Evolutionary conservation across 2,329 filamentous ascomycete genomes (phyloP).

Genomic region (Trichothecium roseum): DNA sequence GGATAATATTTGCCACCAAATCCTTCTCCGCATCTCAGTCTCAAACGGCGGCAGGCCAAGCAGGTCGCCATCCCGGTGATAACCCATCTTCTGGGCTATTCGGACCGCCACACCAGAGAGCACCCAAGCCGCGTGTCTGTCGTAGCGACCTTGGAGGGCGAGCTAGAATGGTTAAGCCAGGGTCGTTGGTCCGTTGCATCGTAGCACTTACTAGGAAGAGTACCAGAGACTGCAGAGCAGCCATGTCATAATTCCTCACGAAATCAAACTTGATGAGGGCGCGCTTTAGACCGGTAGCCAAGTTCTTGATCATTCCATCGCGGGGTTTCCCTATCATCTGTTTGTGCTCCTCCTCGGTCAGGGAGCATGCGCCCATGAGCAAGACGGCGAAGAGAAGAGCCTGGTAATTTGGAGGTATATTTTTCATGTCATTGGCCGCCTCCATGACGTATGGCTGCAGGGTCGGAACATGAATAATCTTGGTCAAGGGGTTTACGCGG

Average conservation of each 20-base stretch:
- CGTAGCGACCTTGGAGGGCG: constrained; percentile 46
- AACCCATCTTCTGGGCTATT: constrained; percentile 57
- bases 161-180: constrained; percentile 24
- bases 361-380: constrained; percentile 44
- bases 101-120: constrained; percentile 50
- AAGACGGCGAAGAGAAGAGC: constrained; percentile 58
- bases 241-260: constrained; percentile 45
- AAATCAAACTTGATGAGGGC: constrained; percentile 45
- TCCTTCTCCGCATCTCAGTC: constrained; percentile 54
- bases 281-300: constrained; percentile 38
- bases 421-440: constrained; percentile 44
- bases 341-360: constrained; percentile 44
- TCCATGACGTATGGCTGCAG: constrained; percentile 56
- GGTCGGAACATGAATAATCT: constrained; percentile 61
- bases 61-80: constrained; percentile 50
- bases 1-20: constrained; percentile 57
- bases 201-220: constrained; percentile 40
- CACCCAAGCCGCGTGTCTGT: constrained; percentile 50
- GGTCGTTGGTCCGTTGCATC: constrained; percentile 1
- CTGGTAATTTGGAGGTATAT: constrained; percentile 47
- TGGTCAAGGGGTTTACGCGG: constrained; percentile 64
- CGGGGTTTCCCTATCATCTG: constrained; percentile 39
- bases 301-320: constrained; percentile 39
- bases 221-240: constrained; percentile 47
- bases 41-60: constrained; percentile 51